Evolutionary conservation across 805 yeast species (phyloP).

Genomic region (Nakazawaea peltata): DNA sequence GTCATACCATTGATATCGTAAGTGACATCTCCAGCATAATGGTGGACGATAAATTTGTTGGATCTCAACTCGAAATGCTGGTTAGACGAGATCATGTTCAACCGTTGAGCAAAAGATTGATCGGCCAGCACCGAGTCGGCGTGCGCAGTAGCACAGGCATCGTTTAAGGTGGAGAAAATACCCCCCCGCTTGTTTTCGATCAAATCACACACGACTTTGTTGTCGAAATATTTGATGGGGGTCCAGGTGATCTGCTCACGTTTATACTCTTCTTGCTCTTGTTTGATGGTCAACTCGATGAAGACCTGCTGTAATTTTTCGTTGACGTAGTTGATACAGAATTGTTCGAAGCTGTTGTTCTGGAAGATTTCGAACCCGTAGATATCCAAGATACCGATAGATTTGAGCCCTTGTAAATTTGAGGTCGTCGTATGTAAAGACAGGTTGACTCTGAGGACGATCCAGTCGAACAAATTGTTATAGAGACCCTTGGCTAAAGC

Average conservation of each 20-base stretch:
- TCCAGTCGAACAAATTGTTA: slow-evolving; percentile 92
- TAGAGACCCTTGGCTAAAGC: slow-evolving; percentile 93
- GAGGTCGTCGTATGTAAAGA: slow-evolving; percentile 39
- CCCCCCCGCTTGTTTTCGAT: slow-evolving; percentile 95
- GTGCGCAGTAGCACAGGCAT: slow-evolving; percentile 96
- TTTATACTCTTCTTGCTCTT: slow-evolving; percentile 96
- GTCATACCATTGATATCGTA: slow-evolving; percentile 88
- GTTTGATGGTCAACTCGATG: slow-evolving; percentile 88
- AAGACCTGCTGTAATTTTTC: slow-evolving; percentile 95
- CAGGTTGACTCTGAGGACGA: slow-evolving; percentile 81
- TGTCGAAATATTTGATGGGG: slow-evolving; percentile 93
- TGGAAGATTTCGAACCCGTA: slow-evolving; percentile 96
- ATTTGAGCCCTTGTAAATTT: slow-evolving; percentile 27
- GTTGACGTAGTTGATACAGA: slow-evolving; percentile 92
- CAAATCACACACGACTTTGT: slow-evolving; percentile 92
- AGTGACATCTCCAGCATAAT: slow-evolving; percentile 97
- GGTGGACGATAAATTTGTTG: slow-evolving; percentile 82
- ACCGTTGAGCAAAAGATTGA: slow-evolving; percentile 88
- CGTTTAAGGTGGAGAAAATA: slow-evolving; percentile 90
- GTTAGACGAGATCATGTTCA: slow-evolving; percentile 74
- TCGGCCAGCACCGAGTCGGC: slow-evolving; percentile 97
- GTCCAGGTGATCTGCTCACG: slow-evolving; percentile 96
- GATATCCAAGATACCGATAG: slow-evolving; percentile 91
- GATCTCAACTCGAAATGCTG: slow-evolving; percentile 87
- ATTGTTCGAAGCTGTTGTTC: slow-evolving; percentile 89